Conservation (phyloP, 306 rosid species). For the Vigna unguiculata region DNA sequence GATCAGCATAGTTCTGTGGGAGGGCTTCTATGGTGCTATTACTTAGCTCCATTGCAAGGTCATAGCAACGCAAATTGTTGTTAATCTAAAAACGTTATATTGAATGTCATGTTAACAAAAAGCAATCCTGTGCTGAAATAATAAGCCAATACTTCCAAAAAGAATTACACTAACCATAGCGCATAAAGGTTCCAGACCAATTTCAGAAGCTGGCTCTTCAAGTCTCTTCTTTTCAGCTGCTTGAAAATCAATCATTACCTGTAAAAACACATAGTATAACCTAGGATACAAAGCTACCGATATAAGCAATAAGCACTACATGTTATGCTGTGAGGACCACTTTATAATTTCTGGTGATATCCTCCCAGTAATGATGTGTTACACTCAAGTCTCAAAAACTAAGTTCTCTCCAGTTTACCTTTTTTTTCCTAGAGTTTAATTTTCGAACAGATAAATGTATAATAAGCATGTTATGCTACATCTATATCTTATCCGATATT, state of each 20-base stretch:
- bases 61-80: constrained; percentile 98
- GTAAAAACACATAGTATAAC: constrained; percentile 34
- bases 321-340: constrained; percentile 2
- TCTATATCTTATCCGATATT: constrained; percentile 32
- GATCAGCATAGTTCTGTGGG: constrained; percentile 91
- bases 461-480: constrained; percentile 1
- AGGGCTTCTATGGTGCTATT: constrained; percentile 90
- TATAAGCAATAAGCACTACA: constrained; percentile 28
- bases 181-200: constrained; percentile 91
- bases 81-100: constrained; percentile 64
- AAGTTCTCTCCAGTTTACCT: constrained; percentile 13
- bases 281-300: constrained; percentile 30
- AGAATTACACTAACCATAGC: constrained; percentile 78
- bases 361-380: constrained; percentile 9
- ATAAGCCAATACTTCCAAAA: constrained; percentile 11
- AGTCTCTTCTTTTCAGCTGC: constrained; percentile 90
- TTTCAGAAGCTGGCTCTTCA: constrained; percentile 94
- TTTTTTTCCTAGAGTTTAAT: constrained; percentile 25
- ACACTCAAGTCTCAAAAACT: constrained; percentile 10
- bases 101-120: constrained; percentile 32
- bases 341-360: constrained; percentile 19
- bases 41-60: constrained; percentile 96
- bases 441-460: constrained; percentile 14
- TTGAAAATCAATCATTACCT: constrained; percentile 99
- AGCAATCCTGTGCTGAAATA: constrained; percentile 31